A percentile compares a stretch with the other conserved stretches of the same genome.
These are phyloP conservation scores for Sporothrix humicola DNA, from an alignment of 2,329 filamentous ascomycete genomes.

Conservation along the genomic window DNA sequence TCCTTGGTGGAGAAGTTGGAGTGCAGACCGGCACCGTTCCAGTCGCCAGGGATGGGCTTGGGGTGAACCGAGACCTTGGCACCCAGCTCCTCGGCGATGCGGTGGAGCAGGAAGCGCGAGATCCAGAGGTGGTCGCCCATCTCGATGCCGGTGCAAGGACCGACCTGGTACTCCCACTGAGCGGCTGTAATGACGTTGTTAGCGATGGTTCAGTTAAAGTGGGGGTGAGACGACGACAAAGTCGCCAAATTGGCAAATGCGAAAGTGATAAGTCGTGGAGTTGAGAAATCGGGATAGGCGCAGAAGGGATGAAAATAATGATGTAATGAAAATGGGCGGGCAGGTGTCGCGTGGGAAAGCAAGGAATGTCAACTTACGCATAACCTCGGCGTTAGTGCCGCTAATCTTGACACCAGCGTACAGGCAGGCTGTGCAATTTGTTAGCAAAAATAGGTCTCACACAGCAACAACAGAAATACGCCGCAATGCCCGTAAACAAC, in stretches of 20 bases:
- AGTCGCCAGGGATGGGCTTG: constrained; percentile 92
- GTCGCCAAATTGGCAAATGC: neutral
- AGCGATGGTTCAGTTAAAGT: neutral
- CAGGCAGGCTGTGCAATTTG: constrained; percentile 60
- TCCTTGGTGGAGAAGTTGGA: constrained; percentile 89
- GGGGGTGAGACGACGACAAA: neutral
- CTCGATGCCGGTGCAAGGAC: constrained; percentile 39
- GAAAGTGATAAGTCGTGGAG: neutral
- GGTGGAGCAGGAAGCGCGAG: constrained; percentile 78
- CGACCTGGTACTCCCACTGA: constrained; percentile 41
- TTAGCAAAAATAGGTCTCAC: constrained; percentile 26
- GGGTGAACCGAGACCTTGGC: constrained; percentile 94
- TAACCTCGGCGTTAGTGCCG: constrained; percentile 98
- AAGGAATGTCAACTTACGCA: constrained; percentile 52
- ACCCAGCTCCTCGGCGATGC: constrained; percentile 91
- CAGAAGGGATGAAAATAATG: neutral
- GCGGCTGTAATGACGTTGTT: constrained; percentile 32
- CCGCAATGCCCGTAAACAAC: neutral
- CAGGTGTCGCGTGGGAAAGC: neutral
- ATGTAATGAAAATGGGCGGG: constrained; percentile 47
- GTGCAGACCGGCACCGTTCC: constrained; percentile 81
- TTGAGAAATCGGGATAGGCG: too few species aligned
- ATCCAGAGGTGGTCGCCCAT: constrained; percentile 97
- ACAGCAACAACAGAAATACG: neutral
- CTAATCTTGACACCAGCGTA: constrained; percentile 93